A percentile compares a stretch with the other conserved stretches of the same genome.
These are phyloP conservation scores for Anisogramma anomala DNA, from an alignment of 2,329 filamentous ascomycete species.

Conservation along the genomic window DNA sequence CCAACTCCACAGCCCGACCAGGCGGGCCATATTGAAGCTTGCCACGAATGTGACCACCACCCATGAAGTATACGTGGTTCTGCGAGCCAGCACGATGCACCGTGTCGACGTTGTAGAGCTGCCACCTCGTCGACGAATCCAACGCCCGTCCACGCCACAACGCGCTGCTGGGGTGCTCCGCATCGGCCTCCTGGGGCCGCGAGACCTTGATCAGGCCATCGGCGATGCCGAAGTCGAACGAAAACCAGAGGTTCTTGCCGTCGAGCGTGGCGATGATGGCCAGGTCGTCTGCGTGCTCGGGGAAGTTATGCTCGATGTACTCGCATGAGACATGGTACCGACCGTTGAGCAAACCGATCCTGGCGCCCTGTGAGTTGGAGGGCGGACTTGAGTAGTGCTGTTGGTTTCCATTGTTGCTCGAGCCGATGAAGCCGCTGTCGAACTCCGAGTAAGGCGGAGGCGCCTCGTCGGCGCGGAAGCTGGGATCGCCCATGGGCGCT, in stretches of 20 bases:
- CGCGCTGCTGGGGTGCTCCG: slow-evolving; percentile 20
- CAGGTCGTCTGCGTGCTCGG: slow-evolving; percentile 19
- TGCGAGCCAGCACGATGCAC: slow-evolving; percentile 18
- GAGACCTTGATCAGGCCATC: slow-evolving; percentile 31
- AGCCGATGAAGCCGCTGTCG: slow-evolving; percentile 14
- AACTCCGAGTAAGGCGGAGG: slow-evolving; percentile 14
- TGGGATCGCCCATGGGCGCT: neutral
- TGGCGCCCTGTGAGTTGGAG: no score
- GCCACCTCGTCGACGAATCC: slow-evolving; percentile 18
- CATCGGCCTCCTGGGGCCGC: slow-evolving; percentile 23
- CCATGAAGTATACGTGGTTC: slow-evolving; percentile 27
- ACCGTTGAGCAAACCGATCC: slow-evolving; percentile 33
- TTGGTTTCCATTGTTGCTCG: slow-evolving; percentile 8
- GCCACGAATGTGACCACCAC: slow-evolving; percentile 26
- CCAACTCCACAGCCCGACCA: slow-evolving; percentile 18
- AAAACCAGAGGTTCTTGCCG: slow-evolving; percentile 32
- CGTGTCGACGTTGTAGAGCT: slow-evolving; percentile 6
- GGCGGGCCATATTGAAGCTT: neutral
- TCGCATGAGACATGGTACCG: slow-evolving; percentile 28
- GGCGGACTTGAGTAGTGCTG: slow-evolving; percentile 18
- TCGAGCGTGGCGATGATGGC: slow-evolving; percentile 28
- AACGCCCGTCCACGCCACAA: slow-evolving; percentile 27
- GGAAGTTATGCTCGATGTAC: slow-evolving; percentile 20
- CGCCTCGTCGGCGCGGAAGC: neutral
- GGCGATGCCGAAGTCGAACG: slow-evolving; percentile 31